phyloP scores from a whole-genome alignment of 2,329 filamentous ascomycete species.

The Blumeriella jaapii region DNA sequence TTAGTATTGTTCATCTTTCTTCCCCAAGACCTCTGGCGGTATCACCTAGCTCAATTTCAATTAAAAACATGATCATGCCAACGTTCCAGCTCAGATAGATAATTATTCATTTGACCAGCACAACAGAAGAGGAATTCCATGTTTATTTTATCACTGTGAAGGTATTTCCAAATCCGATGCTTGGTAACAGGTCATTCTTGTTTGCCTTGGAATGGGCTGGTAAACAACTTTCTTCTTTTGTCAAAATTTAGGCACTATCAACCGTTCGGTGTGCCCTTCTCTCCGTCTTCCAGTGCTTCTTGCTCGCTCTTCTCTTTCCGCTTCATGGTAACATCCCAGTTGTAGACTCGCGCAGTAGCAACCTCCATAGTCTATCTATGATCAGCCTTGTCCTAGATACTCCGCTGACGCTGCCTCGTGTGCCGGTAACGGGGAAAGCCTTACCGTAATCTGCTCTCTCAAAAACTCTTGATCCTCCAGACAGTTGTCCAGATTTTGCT shows the following conservation, averaged over 20 bases:
- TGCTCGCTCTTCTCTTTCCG: constrained; percentile 74
- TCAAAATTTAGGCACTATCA: constrained; percentile 7
- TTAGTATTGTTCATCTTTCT: no score
- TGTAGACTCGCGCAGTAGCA: constrained; percentile 92
- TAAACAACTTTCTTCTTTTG: background rate
- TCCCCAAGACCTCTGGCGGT: no score
- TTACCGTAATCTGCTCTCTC: constrained; percentile 88
- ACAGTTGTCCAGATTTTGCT: constrained; percentile 72
- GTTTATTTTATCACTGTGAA: no score
- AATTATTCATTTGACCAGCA: no score
- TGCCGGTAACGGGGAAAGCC: constrained; percentile 23
- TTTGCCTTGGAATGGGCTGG: background rate
- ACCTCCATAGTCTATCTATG: constrained; percentile 59
- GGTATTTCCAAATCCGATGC: no score
- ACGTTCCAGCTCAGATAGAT: no score
- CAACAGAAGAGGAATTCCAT: no score
- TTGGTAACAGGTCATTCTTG: no score
- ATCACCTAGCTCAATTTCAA: no score
- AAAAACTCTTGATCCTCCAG: constrained; percentile 95
- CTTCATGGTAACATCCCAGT: constrained; percentile 96
- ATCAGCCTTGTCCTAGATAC: constrained; percentile 9
- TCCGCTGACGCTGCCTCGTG: no score
- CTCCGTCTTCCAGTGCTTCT: constrained; percentile 29
- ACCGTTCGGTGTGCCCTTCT: constrained; percentile 26
- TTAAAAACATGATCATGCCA: no score